These are phyloP conservation scores for Penicillium maclennaniae DNA, from an alignment of 495 filamentous ascomycete genomes.

Conservation along the genomic window DNA sequence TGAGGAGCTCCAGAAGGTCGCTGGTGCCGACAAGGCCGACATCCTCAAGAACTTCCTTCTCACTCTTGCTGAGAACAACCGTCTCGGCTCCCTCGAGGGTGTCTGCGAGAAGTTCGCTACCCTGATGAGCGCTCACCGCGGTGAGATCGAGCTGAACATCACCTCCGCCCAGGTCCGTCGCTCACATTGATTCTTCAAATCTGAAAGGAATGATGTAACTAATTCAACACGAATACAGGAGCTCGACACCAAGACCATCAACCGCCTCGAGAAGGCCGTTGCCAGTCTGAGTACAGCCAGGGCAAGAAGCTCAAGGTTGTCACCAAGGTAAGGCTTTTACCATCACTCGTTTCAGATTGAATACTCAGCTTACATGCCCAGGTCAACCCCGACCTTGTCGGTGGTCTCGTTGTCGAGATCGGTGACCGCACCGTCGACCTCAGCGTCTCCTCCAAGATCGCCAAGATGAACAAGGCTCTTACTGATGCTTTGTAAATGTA, in stretches of 20 bases:
- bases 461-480: conserved; percentile 98
- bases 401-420: conserved; percentile 92
- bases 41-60: conserved; percentile 90
- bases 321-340: conserved; percentile 62
- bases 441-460: conserved; percentile 88
- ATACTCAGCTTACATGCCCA: conserved; percentile 26
- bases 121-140: conserved; percentile 83
- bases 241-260: conserved; percentile 80
- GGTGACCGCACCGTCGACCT: conserved; percentile 98
- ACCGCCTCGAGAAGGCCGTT: conserved; percentile 80
- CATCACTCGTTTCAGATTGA: background rate
- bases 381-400: conserved; percentile 92
- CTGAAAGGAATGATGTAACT: background rate
- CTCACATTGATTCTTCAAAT: background rate
- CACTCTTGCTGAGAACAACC: conserved; percentile 93
- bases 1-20: conserved; percentile 74
- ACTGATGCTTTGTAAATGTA: conserved; percentile 86
- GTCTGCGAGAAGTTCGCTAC: conserved; percentile 83
- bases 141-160: conserved; percentile 88
- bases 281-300: conserved; percentile 79
- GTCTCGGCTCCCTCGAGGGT: conserved; percentile 73
- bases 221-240: conserved; percentile 46
- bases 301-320: conserved; percentile 98
- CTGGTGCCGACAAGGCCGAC: conserved; percentile 66
- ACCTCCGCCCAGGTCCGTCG: conserved; percentile 78